A percentile compares a stretch with the other conserved stretches of the same genome.
These are phyloP conservation scores for Protomyces inouyei DNA, from an alignment of 1,139 yeast genomes.

Conservation along the genomic window DNA sequence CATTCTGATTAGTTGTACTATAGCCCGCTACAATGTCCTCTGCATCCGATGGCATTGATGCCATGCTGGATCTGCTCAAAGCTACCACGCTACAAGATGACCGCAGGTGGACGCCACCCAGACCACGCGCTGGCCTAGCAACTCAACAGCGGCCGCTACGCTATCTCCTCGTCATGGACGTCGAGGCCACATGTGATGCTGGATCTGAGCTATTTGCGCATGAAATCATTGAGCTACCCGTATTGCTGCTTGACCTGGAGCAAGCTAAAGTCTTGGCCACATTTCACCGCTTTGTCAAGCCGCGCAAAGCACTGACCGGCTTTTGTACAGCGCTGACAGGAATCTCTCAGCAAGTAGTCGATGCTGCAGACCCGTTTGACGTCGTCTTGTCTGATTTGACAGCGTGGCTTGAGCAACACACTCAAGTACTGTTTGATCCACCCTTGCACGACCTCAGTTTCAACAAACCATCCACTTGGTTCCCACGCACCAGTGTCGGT, in stretches of 20 bases:
- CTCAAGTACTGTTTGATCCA: conserved; percentile 8
- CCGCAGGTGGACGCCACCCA: neutral
- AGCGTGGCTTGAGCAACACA: conserved; percentile 31
- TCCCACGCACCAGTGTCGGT: neutral
- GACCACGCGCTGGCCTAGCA: neutral
- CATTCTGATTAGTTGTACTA: too few relatives aligned
- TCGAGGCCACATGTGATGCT: conserved; percentile 35
- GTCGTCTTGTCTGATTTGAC: conserved; percentile 30
- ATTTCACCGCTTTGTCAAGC: conserved; percentile 31
- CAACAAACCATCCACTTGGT: neutral
- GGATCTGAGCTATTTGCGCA: conserved; percentile 27
- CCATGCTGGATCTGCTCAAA: neutral
- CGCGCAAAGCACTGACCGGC: conserved; percentile 26
- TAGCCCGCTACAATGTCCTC: too few relatives aligned
- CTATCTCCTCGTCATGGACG: conserved; percentile 34
- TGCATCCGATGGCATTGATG: neutral
- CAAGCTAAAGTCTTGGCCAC: conserved; percentile 29
- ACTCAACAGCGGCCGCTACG: conserved; percentile 25
- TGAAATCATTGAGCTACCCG: conserved; percentile 35
- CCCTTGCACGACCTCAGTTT: neutral
- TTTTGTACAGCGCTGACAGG: conserved; percentile 32
- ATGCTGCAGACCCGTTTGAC: conserved; percentile 33
- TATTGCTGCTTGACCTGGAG: conserved; percentile 32
- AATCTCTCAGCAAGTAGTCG: conserved; percentile 30
- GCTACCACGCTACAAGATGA: neutral